phyloP scores from a whole-genome alignment of 179 eudicot species.

The Spinacia oleracea region DNA sequence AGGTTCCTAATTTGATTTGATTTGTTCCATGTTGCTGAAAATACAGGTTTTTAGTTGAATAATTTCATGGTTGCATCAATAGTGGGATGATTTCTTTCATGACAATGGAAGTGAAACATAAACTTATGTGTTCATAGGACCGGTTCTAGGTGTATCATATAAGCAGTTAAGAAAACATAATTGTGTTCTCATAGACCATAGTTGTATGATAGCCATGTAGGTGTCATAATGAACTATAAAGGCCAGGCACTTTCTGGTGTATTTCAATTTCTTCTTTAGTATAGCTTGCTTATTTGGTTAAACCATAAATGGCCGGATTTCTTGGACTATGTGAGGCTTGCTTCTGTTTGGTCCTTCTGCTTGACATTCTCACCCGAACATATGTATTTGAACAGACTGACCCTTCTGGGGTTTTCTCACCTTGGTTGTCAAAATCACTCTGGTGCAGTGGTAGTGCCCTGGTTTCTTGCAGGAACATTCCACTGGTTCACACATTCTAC shows the following conservation, averaged over 20 bases:
- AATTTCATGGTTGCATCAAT: not conserved
- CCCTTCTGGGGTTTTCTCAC: not conserved
- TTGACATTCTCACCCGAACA: not conserved
- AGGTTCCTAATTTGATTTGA: conserved; percentile 43
- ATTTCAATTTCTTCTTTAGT: not conserved
- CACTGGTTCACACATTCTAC: not conserved
- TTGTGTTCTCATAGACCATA: too few species aligned
- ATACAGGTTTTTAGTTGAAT: not conserved
- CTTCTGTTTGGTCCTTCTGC: not conserved
- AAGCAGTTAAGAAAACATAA: not conserved
- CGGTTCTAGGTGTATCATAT: not conserved
- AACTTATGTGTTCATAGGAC: not conserved
- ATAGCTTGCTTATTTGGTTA: not conserved
- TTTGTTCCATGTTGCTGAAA: conserved; percentile 13
- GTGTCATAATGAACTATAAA: not conserved
- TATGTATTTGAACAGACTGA: not conserved
- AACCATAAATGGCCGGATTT: not conserved
- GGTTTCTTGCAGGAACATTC: not conserved
- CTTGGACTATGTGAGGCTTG: not conserved
- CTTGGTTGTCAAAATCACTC: too few species aligned
- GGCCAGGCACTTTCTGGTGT: not conserved
- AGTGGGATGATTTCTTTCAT: not conserved
- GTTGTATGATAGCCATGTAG: not conserved
- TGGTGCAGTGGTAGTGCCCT: not conserved
- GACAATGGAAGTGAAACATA: not conserved